Conservation (phyloP, 2,329 filamentous ascomycete genomes). For the Diaporthe ampelina region DNA sequence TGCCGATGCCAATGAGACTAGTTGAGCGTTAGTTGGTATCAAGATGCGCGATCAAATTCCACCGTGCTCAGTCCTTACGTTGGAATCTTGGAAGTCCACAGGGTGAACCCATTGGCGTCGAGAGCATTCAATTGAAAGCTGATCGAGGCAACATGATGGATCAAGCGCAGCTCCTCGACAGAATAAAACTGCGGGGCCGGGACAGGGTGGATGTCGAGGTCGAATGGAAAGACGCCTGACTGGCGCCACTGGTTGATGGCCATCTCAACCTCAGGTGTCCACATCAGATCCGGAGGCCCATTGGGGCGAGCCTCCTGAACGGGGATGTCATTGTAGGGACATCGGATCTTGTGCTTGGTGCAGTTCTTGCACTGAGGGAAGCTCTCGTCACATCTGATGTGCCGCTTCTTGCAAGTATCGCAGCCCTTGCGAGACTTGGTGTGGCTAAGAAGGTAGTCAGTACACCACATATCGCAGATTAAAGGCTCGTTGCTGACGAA, state of each 20-base stretch:
- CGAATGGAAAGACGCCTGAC: slow-evolving; percentile 88
- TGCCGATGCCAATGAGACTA: slow-evolving; percentile 86
- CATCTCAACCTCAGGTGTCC: slow-evolving; percentile 87
- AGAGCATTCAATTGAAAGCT: slow-evolving; percentile 85
- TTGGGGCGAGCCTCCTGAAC: slow-evolving; percentile 73
- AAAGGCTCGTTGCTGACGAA: slow-evolving; percentile 51
- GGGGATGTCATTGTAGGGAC: slow-evolving; percentile 94
- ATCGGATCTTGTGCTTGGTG: slow-evolving; percentile 98
- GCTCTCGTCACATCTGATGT: slow-evolving; percentile 97
- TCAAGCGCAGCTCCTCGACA: slow-evolving; percentile 84
- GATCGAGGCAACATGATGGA: slow-evolving; percentile 90
- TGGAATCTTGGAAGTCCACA: slow-evolving; percentile 94
- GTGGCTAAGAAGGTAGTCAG: slow-evolving; percentile 73
- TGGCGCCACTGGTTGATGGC: slow-evolving; percentile 86
- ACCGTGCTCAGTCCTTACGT: slow-evolving; percentile 71
- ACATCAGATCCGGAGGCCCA: slow-evolving; percentile 80
- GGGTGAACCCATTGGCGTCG: slow-evolving; percentile 85
- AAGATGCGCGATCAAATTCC: slow-evolving; percentile 38
- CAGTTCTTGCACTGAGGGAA: slow-evolving; percentile 99
- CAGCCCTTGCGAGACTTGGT: slow-evolving; percentile 99
- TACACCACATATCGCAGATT: slow-evolving; percentile 20
- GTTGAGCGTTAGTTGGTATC: slow-evolving; percentile 42
- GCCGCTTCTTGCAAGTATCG: slow-evolving; percentile 96
- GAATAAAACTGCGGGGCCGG: slow-evolving; percentile 81
- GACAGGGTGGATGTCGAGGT: slow-evolving; percentile 81